These are phyloP conservation scores for Spergularia bocconei DNA, from an alignment of 148 eudicot species.

Conservation along the genomic window DNA sequence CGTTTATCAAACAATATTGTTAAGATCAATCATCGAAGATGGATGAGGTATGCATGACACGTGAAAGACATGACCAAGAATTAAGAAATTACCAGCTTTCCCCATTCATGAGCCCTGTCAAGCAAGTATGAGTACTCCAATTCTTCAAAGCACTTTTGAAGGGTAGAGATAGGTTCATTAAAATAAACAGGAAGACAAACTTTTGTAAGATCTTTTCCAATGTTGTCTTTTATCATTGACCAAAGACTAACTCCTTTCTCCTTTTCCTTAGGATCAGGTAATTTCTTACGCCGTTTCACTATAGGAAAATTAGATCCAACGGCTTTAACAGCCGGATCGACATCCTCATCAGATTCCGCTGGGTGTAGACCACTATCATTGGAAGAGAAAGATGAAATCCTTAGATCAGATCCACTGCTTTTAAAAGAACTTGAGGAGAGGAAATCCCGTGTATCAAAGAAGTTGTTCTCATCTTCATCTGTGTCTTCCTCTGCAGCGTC, in stretches of 20 bases:
- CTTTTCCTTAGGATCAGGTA: constrained; percentile 78
- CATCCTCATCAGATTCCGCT: constrained; percentile 46
- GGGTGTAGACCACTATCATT: constrained; percentile 48
- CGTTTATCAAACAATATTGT: background rate
- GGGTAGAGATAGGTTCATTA: constrained; percentile 80
- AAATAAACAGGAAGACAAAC: constrained; percentile 87
- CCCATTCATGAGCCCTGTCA: constrained; percentile 82
- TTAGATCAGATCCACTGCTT: constrained; percentile 63
- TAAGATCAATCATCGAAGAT: background rate
- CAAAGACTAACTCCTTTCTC: constrained; percentile 84
- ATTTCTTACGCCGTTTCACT: constrained; percentile 68
- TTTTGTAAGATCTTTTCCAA: constrained; percentile 84
- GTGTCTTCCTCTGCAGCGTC: constrained; percentile 80
- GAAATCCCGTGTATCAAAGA: constrained; percentile 71
- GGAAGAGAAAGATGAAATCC: constrained; percentile 68
- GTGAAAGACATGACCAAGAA: constrained; percentile 10
- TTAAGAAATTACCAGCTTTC: constrained; percentile 45
- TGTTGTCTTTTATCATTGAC: constrained; percentile 88
- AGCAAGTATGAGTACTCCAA: constrained; percentile 77
- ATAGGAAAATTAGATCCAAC: constrained; percentile 48
- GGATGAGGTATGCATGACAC: background rate
- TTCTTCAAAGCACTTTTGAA: constrained; percentile 80
- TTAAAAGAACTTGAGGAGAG: constrained; percentile 70
- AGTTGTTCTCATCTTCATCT: constrained; percentile 66
- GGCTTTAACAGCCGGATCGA: constrained; percentile 52